A percentile compares a stretch with the other conserved stretches of the same genome.
Evolutionary conservation across 2,329 filamentous ascomycete genomes (phyloP).

Genomic region (Ophiostoma novo-ulmi): DNA sequence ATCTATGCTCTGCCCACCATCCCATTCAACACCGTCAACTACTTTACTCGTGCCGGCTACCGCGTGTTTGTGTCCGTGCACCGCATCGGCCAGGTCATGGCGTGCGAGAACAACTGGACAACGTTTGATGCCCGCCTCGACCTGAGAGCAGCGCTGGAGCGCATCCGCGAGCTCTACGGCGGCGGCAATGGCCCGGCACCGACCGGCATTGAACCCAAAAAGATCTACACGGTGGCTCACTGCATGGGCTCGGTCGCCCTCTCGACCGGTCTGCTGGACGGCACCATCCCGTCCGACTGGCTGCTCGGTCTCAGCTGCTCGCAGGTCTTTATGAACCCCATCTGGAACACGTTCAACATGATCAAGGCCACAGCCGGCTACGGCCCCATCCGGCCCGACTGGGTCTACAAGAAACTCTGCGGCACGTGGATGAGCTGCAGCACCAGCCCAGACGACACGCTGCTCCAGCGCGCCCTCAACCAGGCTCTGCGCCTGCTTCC

Average conservation of each 20-base stretch:
- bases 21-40: conserved; percentile 58
- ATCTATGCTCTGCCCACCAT: conserved; percentile 60
- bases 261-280: conserved; percentile 55
- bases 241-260: conserved; percentile 60
- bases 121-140: conserved; percentile 57
- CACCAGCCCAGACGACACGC: conserved; percentile 43
- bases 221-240: conserved; percentile 55
- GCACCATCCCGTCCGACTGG: conserved; percentile 53
- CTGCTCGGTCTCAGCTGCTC: conserved; percentile 54
- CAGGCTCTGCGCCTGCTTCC: conserved; percentile 56
- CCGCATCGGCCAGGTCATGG: conserved; percentile 51
- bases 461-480: conserved; percentile 49
- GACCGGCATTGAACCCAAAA: conserved; percentile 28
- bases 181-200: conserved; percentile 27
- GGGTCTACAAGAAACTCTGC: conserved; percentile 43
- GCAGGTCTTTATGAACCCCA: conserved; percentile 60
- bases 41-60: conserved; percentile 57
- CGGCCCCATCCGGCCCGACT: conserved; percentile 46
- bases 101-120: conserved; percentile 50
- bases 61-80: conserved; percentile 54
- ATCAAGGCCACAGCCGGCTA: conserved; percentile 45
- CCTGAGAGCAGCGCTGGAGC: conserved; percentile 50
- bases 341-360: conserved; percentile 53
- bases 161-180: conserved; percentile 43
- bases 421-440: conserved; percentile 54